phyloP scores from a whole-genome alignment of 2,329 filamentous ascomycete species.

The Fusarium duplospermum region DNA sequence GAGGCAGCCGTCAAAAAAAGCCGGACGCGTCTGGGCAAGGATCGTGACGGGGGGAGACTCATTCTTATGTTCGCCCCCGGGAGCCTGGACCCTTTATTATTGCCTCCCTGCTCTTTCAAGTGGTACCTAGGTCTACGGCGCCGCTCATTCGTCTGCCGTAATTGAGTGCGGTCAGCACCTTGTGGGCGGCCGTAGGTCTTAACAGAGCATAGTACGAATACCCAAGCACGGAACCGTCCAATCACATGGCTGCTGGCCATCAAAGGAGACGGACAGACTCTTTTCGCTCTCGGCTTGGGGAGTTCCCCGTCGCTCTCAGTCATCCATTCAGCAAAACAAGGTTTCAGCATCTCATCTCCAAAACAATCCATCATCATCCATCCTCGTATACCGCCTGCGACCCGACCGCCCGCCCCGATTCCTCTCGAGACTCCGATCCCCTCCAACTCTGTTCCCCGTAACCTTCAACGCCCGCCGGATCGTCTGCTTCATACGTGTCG shows the following conservation, averaged over 20 bases:
- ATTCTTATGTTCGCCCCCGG: not conserved
- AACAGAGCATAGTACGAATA: constrained; percentile 35
- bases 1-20: not conserved
- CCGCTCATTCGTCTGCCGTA: not conserved
- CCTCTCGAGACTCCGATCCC: constrained; percentile 13
- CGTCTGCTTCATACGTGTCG: constrained; percentile 17
- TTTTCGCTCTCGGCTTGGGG: constrained; percentile 34
- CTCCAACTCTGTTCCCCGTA: constrained; percentile 17
- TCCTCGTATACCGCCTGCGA: constrained; percentile 26
- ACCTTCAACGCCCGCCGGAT: constrained; percentile 9
- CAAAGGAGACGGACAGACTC: constrained; percentile 30
- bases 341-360: constrained; percentile 34
- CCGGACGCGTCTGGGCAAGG: not conserved
- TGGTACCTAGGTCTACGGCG: not conserved
- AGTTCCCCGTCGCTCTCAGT: constrained; percentile 39
- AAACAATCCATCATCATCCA: constrained; percentile 29
- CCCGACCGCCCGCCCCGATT: constrained; percentile 16
- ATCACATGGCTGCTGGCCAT: constrained; percentile 17
- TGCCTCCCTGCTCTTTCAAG: not conserved
- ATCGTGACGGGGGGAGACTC: not conserved
- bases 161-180: constrained; percentile 16
- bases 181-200: constrained; percentile 21
- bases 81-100: not conserved
- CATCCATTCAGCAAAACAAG: constrained; percentile 39
- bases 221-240: constrained; percentile 33